A percentile compares a stretch with the other conserved stretches of the same genome.
Evolutionary conservation across 768 basidiomycete genomes (phyloP).

Genomic region (Dentipellis sp.): DNA sequence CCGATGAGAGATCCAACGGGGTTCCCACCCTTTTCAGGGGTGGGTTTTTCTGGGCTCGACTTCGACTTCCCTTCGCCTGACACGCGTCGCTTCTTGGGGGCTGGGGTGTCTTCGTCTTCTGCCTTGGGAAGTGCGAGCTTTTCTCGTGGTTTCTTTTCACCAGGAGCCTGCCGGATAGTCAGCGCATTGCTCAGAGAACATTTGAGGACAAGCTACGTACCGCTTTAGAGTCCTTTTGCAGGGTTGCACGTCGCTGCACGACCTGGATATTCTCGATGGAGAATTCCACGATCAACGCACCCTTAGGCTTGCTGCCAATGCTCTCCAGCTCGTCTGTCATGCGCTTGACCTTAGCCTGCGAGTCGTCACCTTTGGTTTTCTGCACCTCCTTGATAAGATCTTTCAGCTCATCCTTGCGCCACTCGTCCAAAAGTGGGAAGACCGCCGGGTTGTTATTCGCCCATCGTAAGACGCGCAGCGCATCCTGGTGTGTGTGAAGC

Average conservation of each 20-base stretch:
- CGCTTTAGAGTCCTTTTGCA: constrained; percentile 31
- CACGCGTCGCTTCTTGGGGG: neutral
- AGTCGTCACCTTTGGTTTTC: constrained; percentile 35
- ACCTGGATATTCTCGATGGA: constrained; percentile 94
- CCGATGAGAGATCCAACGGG: constrained; percentile 58
- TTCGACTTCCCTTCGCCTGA: neutral
- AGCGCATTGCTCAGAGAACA: neutral
- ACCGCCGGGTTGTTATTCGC: constrained; percentile 82
- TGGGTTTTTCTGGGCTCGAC: neutral
- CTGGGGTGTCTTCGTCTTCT: neutral
- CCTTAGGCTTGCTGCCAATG: constrained; percentile 32
- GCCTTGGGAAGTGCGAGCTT: neutral
- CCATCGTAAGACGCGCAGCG: constrained; percentile 86
- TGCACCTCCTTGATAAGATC: constrained; percentile 51
- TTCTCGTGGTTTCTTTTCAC: neutral
- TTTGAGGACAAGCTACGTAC: constrained; percentile 17
- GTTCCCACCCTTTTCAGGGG: constrained; percentile 14
- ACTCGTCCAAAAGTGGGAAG: constrained; percentile 53
- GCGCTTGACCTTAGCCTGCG: constrained; percentile 50
- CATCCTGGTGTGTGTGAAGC: constrained; percentile 80
- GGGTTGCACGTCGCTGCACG: constrained; percentile 61
- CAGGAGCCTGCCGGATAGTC: neutral
- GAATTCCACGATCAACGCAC: constrained; percentile 83
- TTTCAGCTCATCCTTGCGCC: constrained; percentile 79
- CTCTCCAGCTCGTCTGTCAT: constrained; percentile 38